phyloP scores from a whole-genome alignment of 2,329 filamentous ascomycete species.

The Epichloe uncinata region DNA sequence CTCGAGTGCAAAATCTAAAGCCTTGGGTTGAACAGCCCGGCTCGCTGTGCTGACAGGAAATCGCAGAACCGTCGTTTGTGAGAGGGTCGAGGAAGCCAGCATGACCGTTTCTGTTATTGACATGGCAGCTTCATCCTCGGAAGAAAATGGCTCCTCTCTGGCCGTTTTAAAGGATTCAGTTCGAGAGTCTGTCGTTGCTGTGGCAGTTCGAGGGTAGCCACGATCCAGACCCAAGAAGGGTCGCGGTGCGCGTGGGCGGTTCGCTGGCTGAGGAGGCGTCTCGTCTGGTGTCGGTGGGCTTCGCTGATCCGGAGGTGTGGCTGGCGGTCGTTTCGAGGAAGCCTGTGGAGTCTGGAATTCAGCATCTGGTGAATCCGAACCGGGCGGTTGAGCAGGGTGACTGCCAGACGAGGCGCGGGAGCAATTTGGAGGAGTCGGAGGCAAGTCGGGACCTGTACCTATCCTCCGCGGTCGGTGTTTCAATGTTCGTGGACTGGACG shows the following conservation, averaged over 20 bases:
- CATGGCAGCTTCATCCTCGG: conserved; percentile 42
- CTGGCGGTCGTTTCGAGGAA: conserved; percentile 28
- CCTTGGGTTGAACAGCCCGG: conserved; percentile 15
- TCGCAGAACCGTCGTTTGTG: conserved; percentile 31
- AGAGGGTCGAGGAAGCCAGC: conserved; percentile 26
- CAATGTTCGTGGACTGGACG: conserved; percentile 25
- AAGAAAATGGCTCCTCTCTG: conserved; percentile 48
- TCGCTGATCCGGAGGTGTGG: conserved; percentile 50
- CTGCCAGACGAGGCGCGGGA: conserved; percentile 43
- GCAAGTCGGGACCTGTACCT: conserved; percentile 34
- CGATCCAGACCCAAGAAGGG: conserved; percentile 33
- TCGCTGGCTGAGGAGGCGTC: conserved; percentile 48
- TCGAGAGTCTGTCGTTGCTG: conserved; percentile 45
- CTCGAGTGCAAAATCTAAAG: conserved; percentile 29
- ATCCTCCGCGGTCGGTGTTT: conserved; percentile 30
- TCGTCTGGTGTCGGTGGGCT: conserved; percentile 65
- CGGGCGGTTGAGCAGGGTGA: conserved; percentile 30
- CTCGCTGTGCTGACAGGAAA: conserved; percentile 14
- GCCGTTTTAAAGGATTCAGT: conserved; percentile 63
- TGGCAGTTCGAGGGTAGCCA: conserved; percentile 36
- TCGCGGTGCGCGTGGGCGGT: conserved; percentile 31
- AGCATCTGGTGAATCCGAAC: conserved; percentile 25
- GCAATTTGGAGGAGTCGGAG: conserved; percentile 50
- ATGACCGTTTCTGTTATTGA: conserved; percentile 27
- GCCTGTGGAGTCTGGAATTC: conserved; percentile 25